A percentile compares a stretch with the other conserved stretches of the same genome.
Evolutionary conservation across 164 flowering plant genomes (phyloP).

Genomic region (Stephania cephalantha): DNA sequence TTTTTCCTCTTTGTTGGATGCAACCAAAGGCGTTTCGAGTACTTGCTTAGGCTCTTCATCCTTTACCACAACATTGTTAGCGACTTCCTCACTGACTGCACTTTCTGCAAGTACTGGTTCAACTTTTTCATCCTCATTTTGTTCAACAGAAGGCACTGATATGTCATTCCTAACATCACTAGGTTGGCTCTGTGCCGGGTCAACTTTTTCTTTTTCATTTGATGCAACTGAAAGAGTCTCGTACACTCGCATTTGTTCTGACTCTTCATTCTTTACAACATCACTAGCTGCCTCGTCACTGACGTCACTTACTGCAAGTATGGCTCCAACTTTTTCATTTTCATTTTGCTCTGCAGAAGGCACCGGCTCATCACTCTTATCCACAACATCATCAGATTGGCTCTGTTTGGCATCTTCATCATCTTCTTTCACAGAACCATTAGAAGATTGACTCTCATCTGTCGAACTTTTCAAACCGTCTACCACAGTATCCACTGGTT

Average conservation of each 20-base stretch:
- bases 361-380: not conserved
- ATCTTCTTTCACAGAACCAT: slow-evolving; percentile 2
- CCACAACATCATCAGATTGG: not conserved
- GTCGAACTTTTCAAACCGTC: not conserved
- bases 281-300: not conserved
- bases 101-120: slow-evolving; percentile 16
- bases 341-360: not conserved
- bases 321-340: not conserved
- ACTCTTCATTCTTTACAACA: not conserved
- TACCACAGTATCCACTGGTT: not conserved
- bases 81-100: slow-evolving; percentile 15
- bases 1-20: slow-evolving; percentile 14
- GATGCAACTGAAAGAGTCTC: not conserved
- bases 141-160: slow-evolving; percentile 11
- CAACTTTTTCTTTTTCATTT: not conserved
- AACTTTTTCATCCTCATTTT: not conserved
- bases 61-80: slow-evolving; percentile 4
- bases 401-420: slow-evolving; percentile 21
- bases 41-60: slow-evolving; percentile 17
- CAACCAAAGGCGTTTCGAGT: slow-evolving; percentile 12
- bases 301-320: not conserved
- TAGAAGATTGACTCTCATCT: not conserved
- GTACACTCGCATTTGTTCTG: not conserved
- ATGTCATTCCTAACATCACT: slow-evolving; percentile 5
- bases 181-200: not conserved